Evolutionary conservation across 139 green algal species (phyloP), one percentile per base, ranked within the genome.

Genomic region (Coelastrella sp.): DNA sequence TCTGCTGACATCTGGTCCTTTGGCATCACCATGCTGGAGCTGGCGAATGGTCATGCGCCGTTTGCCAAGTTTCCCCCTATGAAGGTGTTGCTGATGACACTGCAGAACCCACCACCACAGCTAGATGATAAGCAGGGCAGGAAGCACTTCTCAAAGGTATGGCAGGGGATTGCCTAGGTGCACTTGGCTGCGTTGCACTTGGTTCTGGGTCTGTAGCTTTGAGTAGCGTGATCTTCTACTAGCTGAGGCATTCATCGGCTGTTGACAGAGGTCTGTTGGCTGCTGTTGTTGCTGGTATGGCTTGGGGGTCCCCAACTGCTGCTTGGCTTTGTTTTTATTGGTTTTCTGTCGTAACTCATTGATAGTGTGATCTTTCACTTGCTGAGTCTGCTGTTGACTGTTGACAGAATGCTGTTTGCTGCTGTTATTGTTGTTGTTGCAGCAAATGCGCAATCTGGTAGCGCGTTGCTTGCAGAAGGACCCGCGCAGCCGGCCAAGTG

Each of bases 31-130:
- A 88, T 98, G 53, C 89, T 99, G 77, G 97, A 99, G 94, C 38
- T 87, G 84, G 96, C 96, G 19, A 96, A 99, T 90, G 97, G 97
- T 5, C 96, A 99, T 89, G 97, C 97, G 21, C 97, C 97, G 41
- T 99, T 99, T 92, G 96, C 98, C n/a, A 98, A 98, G 89, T 97
- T 98, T 81, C 97, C 97, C 17, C 97, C 97, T 38, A 99, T 99
- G 96, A 99, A 99, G 93, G 96, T 92, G 50, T 66, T 93, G 69
- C 81, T 96, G 71, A 95, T 96, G 91, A 96, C 91, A 19, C 83
- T 94, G 35, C 96, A 99, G 90, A 98, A 98, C 89, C 95, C 95
- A n/a, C 95, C 97, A 23, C 97, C 97, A 30, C 94, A 92, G 11
- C 92, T 99, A 81, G 90, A 95, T 76, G 83, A 92, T 63, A 91